Evolutionary conservation across 208 protist genomes (phyloP).

Genomic region (Eutreptiella sp.): DNA sequence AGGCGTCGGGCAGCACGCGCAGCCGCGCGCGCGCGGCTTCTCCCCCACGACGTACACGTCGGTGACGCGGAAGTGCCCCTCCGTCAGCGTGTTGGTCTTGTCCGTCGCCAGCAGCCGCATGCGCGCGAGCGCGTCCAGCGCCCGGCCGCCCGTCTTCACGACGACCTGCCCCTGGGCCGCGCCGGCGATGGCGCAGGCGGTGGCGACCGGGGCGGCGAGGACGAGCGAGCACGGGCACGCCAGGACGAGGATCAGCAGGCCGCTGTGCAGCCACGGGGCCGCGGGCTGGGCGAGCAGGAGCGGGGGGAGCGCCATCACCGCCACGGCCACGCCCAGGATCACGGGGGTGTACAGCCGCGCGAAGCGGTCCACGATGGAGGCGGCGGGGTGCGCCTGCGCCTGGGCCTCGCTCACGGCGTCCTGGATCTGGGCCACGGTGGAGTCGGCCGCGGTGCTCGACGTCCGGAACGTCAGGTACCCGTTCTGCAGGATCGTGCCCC

Average conservation of each 20-base stretch:
- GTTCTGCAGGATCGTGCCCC: constrained; percentile 4
- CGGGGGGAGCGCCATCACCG: neutral
- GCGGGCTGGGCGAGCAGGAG: neutral
- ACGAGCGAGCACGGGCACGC: constrained; percentile 31
- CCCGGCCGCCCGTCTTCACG: constrained; percentile 7
- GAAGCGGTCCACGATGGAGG: constrained; percentile 23
- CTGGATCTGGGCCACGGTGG: neutral
- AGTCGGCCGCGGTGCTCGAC: neutral
- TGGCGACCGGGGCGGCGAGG: constrained; percentile 15
- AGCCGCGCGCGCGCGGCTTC: no score
- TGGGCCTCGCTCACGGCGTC: neutral
- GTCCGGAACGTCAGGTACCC: constrained; percentile 6
- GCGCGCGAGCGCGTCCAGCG: constrained; percentile 18
- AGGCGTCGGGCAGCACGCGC: no score
- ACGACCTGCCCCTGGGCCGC: constrained; percentile 17
- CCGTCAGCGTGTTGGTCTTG: constrained; percentile 34
- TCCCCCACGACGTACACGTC: neutral
- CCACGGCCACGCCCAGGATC: constrained; percentile 1
- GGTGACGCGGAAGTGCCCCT: constrained; percentile 20
- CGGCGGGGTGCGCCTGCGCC: neutral
- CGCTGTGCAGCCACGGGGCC: constrained; percentile 7
- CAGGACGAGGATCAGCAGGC: constrained; percentile 13
- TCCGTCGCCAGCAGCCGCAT: constrained; percentile 11
- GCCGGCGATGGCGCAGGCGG: constrained; percentile 19
- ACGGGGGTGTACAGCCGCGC: constrained; percentile 1